phyloP scores from a whole-genome alignment of 2,329 filamentous ascomycete genomes.

The Verticillium albo-atrum region DNA sequence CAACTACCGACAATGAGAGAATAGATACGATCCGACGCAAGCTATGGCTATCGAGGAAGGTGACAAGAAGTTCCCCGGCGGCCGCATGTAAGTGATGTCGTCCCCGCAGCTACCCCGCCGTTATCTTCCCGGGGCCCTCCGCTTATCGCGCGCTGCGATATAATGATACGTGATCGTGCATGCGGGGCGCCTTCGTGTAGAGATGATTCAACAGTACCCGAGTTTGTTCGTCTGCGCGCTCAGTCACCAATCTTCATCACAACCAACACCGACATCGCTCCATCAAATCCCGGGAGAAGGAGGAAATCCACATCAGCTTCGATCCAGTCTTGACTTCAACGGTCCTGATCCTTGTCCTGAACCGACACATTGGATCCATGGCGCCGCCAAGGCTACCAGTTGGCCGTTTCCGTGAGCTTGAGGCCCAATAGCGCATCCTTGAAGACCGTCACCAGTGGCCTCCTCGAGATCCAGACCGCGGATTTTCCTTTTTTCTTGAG shows the following conservation, averaged over 20 bases:
- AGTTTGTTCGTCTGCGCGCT: background rate
- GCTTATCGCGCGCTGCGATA: background rate
- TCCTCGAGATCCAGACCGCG: background rate
- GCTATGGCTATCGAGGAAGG: background rate
- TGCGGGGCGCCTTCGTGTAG: background rate
- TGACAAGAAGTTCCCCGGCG: background rate
- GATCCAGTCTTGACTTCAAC: background rate
- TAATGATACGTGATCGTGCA: background rate
- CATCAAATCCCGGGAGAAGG: background rate
- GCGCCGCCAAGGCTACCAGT: background rate
- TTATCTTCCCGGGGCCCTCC: background rate
- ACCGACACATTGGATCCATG: background rate
- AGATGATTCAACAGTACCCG: background rate
- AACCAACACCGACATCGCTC: background rate
- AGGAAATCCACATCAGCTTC: background rate
- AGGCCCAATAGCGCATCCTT: background rate
- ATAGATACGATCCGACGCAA: background rate
- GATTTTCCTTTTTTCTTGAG: background rate
- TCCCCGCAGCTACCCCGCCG: conserved; percentile 1
- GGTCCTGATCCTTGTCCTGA: background rate
- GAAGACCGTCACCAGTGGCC: background rate
- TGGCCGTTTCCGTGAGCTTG: background rate
- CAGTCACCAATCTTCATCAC: background rate
- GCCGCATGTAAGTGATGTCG: background rate
- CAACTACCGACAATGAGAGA: background rate